Evolutionary conservation across 2,329 filamentous ascomycete species (phyloP), one percentile per base, ranked within the genome.

Genomic region (Phyllosticta citriasiana): DNA sequence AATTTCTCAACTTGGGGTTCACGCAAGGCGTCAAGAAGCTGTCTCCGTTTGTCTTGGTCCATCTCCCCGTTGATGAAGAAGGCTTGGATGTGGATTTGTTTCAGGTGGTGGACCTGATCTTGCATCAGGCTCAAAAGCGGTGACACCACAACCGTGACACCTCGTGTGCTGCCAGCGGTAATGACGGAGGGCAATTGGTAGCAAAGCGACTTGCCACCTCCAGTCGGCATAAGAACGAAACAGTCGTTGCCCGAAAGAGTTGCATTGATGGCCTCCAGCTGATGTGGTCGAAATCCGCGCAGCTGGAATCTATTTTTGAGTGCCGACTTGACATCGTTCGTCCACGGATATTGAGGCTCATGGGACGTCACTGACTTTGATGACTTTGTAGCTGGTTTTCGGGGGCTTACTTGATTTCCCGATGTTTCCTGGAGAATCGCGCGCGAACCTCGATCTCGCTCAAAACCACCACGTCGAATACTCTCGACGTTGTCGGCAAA

Each of bases 171-270:
- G 53, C 94, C 94, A 54, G 84, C 88, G 55, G 81, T 84, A 33
- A 99, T 81, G 22, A 97, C 83, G 2, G 94, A 90, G 14, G 94
- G 95, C 12, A 99, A 78, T 72, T 99, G 95, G 72, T 99, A 99
- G 73, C 94, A 97, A 1, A 99, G 80, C 1, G 93, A 97, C 72
- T 99, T 99, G 52, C 94, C 94, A 63, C 94, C 94, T 59, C 94
- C 94, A 0, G 94, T 99, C 2, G 95, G 94, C 94, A 99, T 99
- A 50, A 99, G 79, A 16, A 99, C 88, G 71, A 99, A 99, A 0
- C 89, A 88, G 74, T 99, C 93, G 65, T 93, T 86, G 2, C 93
- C 94, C 30, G 79, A 80, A 54, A 99, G 78, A 0, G 94, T 97
- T 1, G 92, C 88, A 73, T 99, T 97, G 73, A 99, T 97, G 14